These are phyloP conservation scores for Penstemon eatonii DNA, from an alignment of 257 asterid species.

Conservation along the genomic window DNA sequence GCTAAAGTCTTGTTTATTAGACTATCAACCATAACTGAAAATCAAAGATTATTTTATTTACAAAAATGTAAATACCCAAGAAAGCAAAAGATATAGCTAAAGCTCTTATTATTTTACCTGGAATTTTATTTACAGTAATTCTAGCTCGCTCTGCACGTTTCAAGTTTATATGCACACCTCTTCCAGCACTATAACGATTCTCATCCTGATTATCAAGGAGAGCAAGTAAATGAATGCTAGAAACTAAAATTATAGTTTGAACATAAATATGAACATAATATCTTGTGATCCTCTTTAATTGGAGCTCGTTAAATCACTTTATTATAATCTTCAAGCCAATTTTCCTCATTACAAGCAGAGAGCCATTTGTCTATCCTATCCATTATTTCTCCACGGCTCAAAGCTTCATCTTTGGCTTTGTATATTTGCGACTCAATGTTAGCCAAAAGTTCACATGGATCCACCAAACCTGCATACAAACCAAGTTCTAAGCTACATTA, in stretches of 20 bases:
- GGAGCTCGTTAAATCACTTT: slow-evolving; percentile 47
- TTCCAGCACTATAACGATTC: too few relatives aligned
- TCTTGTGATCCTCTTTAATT: slow-evolving; percentile 8
- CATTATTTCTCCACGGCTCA: slow-evolving; percentile 78
- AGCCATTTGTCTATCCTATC: slow-evolving; percentile 90
- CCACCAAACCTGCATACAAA: slow-evolving; percentile 79
- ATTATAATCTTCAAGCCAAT: slow-evolving; percentile 88
- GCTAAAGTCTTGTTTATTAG: slow-evolving; percentile 68
- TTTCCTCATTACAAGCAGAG: slow-evolving; percentile 93
- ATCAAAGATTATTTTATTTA: slow-evolving; percentile 26
- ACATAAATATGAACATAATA: too few relatives aligned
- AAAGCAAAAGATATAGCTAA: slow-evolving; percentile 17
- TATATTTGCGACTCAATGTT: slow-evolving; percentile 81
- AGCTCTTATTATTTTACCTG: slow-evolving; percentile 49
- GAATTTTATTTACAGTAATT: slow-evolving; percentile 72
- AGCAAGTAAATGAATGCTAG: slow-evolving; percentile 1
- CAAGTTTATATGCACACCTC: slow-evolving; percentile 86
- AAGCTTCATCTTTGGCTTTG: slow-evolving; percentile 73
- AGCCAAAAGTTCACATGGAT: slow-evolving; percentile 79
- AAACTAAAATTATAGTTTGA: not conserved
- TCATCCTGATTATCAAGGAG: too few relatives aligned
- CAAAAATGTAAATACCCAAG: slow-evolving; percentile 21
- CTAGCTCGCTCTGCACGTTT: slow-evolving; percentile 97
- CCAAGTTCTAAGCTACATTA: slow-evolving; percentile 21
- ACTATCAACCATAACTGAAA: slow-evolving; percentile 75